Evolutionary conservation across 163 green algal species (phyloP), one percentile per base, ranked within the genome.

Genomic region (Scenedesmus sp.): DNA sequence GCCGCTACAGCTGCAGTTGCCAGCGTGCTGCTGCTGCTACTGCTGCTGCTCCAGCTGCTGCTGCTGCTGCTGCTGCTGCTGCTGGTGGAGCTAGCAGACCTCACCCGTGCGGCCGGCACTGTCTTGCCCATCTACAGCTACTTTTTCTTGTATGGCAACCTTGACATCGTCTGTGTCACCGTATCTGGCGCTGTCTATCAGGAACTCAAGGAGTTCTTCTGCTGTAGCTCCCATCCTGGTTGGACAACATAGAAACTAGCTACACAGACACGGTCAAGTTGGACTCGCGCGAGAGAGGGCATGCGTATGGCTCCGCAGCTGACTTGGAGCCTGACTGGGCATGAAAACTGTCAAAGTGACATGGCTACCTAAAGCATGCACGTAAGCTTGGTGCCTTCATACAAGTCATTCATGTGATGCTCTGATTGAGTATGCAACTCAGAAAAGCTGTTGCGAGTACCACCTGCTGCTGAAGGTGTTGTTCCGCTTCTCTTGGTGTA

Each of bases 81-180:
- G 23, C 84, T 77, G 15, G 20, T 79, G 56, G 55, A 34, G 1
- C 18, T 56, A 20, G 23, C 83, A 52, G 1, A 74, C 7, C 56
- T 62, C 62, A 96, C 94, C 94, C 93, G 93, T 97, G 46, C 94
- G 86, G 1, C 93, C 93, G 52, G 74, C 62, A 4, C 57, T 88
- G 56, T 97, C 95, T 67, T 90, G 89, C 54, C 82, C 94, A 76
- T 97, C 88, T 12, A 95, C 88, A 6, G 60, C 26, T 7, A 90
- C 93, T n/a, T 82, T n/a, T 8, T 94, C 89, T 10, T 89, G 74
- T 2, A 96, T 79, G 4, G 94, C 95, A 0, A 85, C 23, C 12
- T 92, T 85, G 2, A 96, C 92, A 77, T 96, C 95, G 46, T 96
- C 95, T 82, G 95, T 92, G 90, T 96, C 95, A 26, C 94, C 95